These are phyloP conservation scores for Colletotrichum graminicola DNA, from an alignment of 2,329 filamentous ascomycete genomes.

Conservation along the genomic window DNA sequence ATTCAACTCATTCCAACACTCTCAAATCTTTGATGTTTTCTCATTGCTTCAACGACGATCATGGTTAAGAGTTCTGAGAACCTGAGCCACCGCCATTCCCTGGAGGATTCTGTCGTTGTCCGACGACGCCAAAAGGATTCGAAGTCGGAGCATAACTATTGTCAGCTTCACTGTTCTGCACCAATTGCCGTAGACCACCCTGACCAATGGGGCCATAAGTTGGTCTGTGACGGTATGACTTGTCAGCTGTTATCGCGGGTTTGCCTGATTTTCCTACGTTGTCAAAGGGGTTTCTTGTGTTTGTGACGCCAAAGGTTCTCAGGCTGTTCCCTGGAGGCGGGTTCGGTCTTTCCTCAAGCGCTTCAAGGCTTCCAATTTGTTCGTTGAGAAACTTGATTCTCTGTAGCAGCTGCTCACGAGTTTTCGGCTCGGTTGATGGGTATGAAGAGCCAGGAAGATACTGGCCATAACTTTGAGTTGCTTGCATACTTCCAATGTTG, in stretches of 20 bases:
- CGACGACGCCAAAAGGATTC: not conserved
- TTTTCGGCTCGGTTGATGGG: not conserved
- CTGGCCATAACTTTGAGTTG: not conserved
- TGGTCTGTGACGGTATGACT: not conserved
- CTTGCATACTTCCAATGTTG: not conserved
- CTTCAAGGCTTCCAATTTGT: conserved; percentile 8
- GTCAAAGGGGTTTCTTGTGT: not conserved
- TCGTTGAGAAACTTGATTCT: not conserved
- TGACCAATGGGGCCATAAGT: not conserved
- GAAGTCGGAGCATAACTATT: too few relatives aligned
- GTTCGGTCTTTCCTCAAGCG: not conserved
- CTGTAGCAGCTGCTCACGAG: not conserved
- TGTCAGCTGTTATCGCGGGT: not conserved
- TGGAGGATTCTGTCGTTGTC: not conserved
- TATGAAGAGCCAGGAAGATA: too few relatives aligned
- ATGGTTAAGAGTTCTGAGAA: too few relatives aligned
- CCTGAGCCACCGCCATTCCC: not conserved
- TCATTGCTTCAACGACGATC: not conserved
- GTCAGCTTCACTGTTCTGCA: not conserved
- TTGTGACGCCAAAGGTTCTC: not conserved
- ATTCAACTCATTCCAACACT: too few relatives aligned
- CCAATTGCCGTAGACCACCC: not conserved
- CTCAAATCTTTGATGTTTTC: accelerated
- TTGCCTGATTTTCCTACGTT: not conserved
- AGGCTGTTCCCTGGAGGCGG: not conserved